phyloP scores from a whole-genome alignment of 345 rosid genomes.

The Salix koriyanagi region DNA sequence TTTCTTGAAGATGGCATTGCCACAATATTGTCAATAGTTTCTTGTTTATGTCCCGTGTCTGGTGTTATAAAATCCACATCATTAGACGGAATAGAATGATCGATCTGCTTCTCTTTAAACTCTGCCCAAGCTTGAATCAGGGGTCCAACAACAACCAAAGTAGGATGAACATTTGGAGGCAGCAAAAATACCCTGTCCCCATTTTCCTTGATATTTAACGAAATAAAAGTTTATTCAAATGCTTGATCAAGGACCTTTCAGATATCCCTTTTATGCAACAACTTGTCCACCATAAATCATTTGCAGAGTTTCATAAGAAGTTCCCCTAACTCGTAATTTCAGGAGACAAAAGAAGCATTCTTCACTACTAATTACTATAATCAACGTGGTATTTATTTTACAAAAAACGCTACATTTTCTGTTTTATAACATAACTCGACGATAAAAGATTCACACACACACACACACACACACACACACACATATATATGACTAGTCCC shows the following conservation, averaged over 20 bases:
- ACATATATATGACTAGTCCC: neutral
- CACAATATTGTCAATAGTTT: constrained; percentile 23
- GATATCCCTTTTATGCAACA: constrained; percentile 78
- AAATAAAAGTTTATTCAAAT: constrained; percentile 61
- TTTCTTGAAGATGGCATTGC: constrained; percentile 28
- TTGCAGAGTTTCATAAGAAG: constrained; percentile 25
- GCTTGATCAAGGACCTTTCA: constrained; percentile 52
- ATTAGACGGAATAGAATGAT: constrained; percentile 26
- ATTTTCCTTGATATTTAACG: constrained; percentile 59
- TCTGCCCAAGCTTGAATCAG: constrained; percentile 41
- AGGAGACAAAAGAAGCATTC: neutral
- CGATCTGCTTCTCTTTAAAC: constrained; percentile 27
- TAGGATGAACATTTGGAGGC: constrained; percentile 46
- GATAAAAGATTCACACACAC: neutral
- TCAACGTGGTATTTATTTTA: neutral
- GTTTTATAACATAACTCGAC: neutral
- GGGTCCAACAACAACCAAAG: constrained; percentile 55
- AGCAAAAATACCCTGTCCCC: constrained; percentile 66
- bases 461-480: no score
- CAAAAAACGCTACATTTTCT: neutral
- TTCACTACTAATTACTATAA: neutral
- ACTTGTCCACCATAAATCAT: constrained; percentile 95
- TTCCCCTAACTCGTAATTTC: neutral
- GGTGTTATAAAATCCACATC: constrained; percentile 17
- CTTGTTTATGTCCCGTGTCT: constrained; percentile 23